Evolutionary conservation across 495 filamentous ascomycete genomes (phyloP), one percentile per base, ranked within the genome.

Genomic region (Rhizodiscina lignyota): DNA sequence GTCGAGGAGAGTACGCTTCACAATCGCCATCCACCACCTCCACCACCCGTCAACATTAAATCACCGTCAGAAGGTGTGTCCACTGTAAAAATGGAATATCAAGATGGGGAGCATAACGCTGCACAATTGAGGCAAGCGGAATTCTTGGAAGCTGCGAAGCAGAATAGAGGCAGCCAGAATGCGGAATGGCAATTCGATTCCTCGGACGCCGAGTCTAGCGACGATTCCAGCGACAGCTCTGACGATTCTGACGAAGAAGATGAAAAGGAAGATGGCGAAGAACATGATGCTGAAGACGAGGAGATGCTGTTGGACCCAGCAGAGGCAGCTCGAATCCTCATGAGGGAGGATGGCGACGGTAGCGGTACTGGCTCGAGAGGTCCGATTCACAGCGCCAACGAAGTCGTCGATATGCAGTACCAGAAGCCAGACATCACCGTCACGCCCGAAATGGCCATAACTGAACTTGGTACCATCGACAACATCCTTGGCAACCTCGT

Each of bases 311-410:
- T 91, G 13, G 75, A 71, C 32, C 67, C 79, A 10, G 79, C 80
- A 51, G 82, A 89, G 50, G 74, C 81, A 43, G 79, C 79, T 1
- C 70, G 73, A 6, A 69, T 87, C 22, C 61, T 94, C 19, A 87
- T 94, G 83, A 62, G 70, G 40, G 74, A 67, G 33, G 80, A 72
- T 60, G 77, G 71, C 4, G 79, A 83, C 31, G 85, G 24, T 27
- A 27, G 24, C 24, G 24, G 24, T 8, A 27, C 24, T 13, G 6
- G 24, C 6, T 13, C n/a, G n/a, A 19, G 20, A 5, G 20, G 8
- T 10, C 33, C 33, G 17, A 16, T 18, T 16, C 8, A 32, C 8
- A 32, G 8, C 8, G 17, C 8, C 10, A 32, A 50, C 26, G 47
- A 50, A 22, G 15, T 28, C 1, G 79, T 84, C 24, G 70, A 76